Conservation (phyloP, 352 stramenopile genomes). For the Pythium oligandrum region DNA sequence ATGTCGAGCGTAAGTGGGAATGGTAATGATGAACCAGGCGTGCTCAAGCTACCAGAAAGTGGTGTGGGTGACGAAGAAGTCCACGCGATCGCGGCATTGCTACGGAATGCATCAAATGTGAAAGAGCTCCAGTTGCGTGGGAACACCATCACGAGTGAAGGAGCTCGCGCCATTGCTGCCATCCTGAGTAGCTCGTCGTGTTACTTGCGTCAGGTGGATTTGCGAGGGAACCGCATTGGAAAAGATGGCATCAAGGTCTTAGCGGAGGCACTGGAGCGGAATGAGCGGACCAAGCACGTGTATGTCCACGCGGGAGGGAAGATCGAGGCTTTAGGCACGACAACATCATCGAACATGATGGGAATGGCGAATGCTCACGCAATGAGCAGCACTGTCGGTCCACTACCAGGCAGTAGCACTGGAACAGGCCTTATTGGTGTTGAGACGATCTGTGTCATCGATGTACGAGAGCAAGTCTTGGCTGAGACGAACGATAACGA, state of each 20-base stretch:
- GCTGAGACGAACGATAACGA: conserved; percentile 8
- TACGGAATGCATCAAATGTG: conserved; percentile 89
- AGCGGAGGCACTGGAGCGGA: conserved; percentile 92
- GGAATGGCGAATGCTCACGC: conserved; percentile 34
- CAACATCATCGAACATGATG: conserved; percentile 26
- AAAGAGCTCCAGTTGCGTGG: conserved; percentile 90
- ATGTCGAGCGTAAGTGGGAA: conserved; percentile 19
- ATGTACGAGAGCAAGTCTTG: conserved; percentile 84
- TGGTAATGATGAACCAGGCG: conserved; percentile 18
- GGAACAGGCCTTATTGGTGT: conserved; percentile 70
- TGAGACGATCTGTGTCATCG: conserved; percentile 93
- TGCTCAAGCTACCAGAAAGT: conserved; percentile 85
- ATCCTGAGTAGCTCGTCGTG: conserved; percentile 77
- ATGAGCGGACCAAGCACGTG: conserved; percentile 91
- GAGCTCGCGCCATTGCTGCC: conserved; percentile 89
- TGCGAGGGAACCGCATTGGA: conserved; percentile 89
- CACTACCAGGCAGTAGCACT: conserved; percentile 4
- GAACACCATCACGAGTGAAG: conserved; percentile 91
- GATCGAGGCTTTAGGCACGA: conserved; percentile 92
- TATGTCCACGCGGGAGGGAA: conserved; percentile 95
- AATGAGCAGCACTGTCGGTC: conserved; percentile 28
- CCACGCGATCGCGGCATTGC: conserved; percentile 90
- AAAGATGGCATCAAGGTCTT: conserved; percentile 91
- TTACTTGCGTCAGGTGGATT: conserved; percentile 82
- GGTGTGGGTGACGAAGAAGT: conserved; percentile 94